Conservation (phyloP, 495 filamentous ascomycete genomes). For the Xylaria flabelliformis region DNA sequence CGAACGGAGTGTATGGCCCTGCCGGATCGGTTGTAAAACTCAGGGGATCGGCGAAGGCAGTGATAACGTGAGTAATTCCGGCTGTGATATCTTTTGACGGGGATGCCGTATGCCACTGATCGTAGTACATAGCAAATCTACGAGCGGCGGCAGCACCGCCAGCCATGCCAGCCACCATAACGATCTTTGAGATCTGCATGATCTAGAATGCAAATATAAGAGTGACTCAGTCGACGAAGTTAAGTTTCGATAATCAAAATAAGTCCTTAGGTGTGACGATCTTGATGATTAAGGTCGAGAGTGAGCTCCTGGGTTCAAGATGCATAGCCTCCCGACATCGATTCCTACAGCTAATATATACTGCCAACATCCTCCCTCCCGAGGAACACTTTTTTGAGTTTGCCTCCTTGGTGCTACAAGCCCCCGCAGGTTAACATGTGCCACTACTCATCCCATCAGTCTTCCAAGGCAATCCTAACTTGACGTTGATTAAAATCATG, state of each 20-base stretch:
- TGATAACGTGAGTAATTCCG: slow-evolving; percentile 62
- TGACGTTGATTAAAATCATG: neutral
- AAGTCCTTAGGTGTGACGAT: neutral
- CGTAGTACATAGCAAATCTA: slow-evolving; percentile 42
- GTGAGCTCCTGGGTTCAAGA: neutral
- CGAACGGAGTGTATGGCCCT: slow-evolving; percentile 56
- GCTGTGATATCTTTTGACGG: slow-evolving; percentile 40
- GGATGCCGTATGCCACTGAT: slow-evolving; percentile 44
- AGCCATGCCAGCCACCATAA: slow-evolving; percentile 27
- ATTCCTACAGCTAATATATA: neutral
- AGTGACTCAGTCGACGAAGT: neutral
- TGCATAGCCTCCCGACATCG: neutral
- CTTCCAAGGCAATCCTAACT: neutral
- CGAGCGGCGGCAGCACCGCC: slow-evolving; percentile 28
- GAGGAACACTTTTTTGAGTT: neutral
- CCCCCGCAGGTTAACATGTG: neutral
- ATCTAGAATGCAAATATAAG: neutral
- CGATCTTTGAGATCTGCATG: slow-evolving; percentile 35
- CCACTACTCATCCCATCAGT: neutral
- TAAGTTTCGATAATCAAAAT: neutral
- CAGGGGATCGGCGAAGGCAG: slow-evolving; percentile 62
- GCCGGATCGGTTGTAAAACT: slow-evolving; percentile 56
- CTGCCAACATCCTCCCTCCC: neutral
- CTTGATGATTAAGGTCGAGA: neutral
- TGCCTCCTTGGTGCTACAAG: neutral